Percentiles rank a stretch among this genome's conserved stretches.
These are phyloP conservation scores for Tripterygium wilfordii DNA, from an alignment of 177 flowering plant genomes.

Conservation along the genomic window DNA sequence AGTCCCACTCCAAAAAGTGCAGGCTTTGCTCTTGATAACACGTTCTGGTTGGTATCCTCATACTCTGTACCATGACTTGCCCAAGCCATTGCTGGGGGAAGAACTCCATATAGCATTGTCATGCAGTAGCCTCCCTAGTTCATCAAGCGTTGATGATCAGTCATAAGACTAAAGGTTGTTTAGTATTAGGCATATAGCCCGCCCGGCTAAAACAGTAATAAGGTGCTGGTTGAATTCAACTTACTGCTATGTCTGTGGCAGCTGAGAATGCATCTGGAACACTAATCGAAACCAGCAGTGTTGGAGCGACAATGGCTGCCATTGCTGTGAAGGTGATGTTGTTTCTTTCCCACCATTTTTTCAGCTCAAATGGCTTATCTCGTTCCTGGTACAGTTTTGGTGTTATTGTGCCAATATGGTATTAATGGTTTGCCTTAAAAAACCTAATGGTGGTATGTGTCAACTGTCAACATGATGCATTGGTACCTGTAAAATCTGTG, in stretches of 20 bases:
- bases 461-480: no score
- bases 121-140: constrained; percentile 77
- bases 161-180: no score
- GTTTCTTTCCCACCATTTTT: constrained; percentile 51
- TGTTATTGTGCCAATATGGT: no score
- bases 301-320: constrained; percentile 45
- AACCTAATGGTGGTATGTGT: no score
- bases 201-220: no score
- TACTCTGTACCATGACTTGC: constrained; percentile 29
- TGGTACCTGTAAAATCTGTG: constrained; percentile 14
- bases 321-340: constrained; percentile 36
- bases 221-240: constrained; percentile 10
- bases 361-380: constrained; percentile 5
- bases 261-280: constrained; percentile 67
- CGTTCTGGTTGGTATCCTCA: constrained; percentile 10
- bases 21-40: constrained; percentile 27
- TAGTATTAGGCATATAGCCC: no score
- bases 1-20: constrained; percentile 45
- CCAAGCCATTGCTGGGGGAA: constrained; percentile 91
- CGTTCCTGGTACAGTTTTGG: constrained; percentile 13
- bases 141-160: no score
- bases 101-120: constrained; percentile 67
- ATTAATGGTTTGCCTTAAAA: no score
- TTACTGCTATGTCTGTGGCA: constrained; percentile 75
- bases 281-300: constrained; percentile 46